Conservation (phyloP, 768 basidiomycete genomes). For the Phylloporus arenicola region DNA sequence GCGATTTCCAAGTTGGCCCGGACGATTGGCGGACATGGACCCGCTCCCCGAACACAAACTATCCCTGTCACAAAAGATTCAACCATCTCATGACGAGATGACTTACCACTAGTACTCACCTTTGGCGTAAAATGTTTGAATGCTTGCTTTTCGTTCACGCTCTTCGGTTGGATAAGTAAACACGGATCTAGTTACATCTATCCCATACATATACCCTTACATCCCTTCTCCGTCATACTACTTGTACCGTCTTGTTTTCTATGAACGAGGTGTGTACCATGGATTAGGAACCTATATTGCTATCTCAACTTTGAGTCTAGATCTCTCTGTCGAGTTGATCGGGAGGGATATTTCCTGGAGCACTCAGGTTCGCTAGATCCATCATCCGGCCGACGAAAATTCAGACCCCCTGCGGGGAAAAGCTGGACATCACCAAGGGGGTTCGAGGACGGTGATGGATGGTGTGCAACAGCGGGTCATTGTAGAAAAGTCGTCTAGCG, state of each 20-base stretch:
- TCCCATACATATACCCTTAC: constrained; percentile 21
- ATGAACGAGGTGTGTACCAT: constrained; percentile 15
- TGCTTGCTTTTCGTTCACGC: constrained; percentile 10
- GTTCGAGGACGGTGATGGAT: no score
- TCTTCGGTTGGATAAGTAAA: constrained; percentile 18
- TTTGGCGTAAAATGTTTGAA: constrained; percentile 10
- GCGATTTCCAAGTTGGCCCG: constrained; percentile 62
- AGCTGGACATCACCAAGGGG: no score
- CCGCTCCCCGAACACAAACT: constrained; percentile 20
- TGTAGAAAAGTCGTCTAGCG: no score
- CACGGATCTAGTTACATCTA: constrained; percentile 10
- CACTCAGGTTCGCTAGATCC: no score
- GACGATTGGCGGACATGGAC: constrained; percentile 45
- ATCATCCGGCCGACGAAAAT: no score
- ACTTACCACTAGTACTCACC: constrained; percentile 2
- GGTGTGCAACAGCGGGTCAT: no score
- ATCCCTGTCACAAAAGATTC: constrained; percentile 26
- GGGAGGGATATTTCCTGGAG: no score
- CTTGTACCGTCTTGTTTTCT: constrained; percentile 16
- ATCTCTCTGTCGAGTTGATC: background rate
- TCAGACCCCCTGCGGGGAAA: no score
- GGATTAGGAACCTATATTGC: constrained; percentile 14
- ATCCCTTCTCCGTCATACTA: constrained; percentile 15
- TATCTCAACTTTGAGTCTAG: background rate
- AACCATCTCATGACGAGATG: constrained; percentile 20